phyloP scores from a whole-genome alignment of 768 basidiomycete genomes.

The Mycena metata region DNA sequence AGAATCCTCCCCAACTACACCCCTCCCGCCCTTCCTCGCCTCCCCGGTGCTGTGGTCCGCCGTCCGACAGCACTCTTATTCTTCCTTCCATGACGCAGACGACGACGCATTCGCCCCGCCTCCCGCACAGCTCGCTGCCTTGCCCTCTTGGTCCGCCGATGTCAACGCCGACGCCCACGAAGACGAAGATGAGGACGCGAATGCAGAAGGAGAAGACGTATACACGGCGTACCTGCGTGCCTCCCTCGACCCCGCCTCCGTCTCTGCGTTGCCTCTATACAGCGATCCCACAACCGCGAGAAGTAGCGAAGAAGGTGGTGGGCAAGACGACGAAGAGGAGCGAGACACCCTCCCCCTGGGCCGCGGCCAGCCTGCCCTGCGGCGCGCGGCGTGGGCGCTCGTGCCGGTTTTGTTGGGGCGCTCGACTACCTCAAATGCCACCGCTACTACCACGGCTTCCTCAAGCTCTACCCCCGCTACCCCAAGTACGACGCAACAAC shows the following conservation, averaged over 20 bases:
- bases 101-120: too few relatives aligned
- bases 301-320: background rate
- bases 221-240: constrained; percentile 3
- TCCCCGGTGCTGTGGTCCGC: constrained; percentile 74
- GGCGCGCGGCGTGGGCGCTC: constrained; percentile 65
- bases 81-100: constrained; percentile 32
- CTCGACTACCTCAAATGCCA: constrained; percentile 28
- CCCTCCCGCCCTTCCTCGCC: constrained; percentile 50
- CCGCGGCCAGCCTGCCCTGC: constrained; percentile 64
- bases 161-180: background rate
- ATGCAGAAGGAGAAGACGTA: background rate
- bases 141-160: background rate
- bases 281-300: background rate
- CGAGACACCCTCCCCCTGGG: constrained; percentile 51
- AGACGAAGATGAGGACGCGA: background rate
- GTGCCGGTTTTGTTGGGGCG: constrained; percentile 42
- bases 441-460: background rate
- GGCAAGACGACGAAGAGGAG: background rate
- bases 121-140: too few relatives aligned
- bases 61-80: constrained; percentile 59
- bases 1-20: constrained; percentile 37
- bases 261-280: background rate
- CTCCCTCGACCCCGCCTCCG: too few relatives aligned
- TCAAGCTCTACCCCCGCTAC: too few relatives aligned
- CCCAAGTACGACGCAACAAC: background rate